These are phyloP conservation scores for Rhodosporidiobolus odoratus DNA, from an alignment of 768 basidiomycete genomes.

Conservation along the genomic window DNA sequence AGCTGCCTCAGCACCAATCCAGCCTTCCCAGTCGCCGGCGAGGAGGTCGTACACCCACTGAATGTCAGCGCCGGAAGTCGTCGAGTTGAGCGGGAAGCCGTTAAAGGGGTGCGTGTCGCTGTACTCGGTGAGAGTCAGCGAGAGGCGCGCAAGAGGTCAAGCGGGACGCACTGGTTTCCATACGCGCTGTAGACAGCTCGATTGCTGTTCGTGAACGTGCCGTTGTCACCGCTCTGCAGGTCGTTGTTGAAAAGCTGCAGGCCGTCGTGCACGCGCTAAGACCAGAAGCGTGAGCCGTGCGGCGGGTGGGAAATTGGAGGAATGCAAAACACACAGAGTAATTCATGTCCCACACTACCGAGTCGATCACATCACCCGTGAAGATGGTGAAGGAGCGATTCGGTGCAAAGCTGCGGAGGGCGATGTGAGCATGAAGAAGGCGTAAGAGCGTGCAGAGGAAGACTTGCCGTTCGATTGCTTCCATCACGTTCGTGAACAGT, in stretches of 20 bases:
- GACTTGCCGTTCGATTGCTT: constrained; percentile 48
- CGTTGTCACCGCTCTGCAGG: no score
- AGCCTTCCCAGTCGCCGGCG: constrained; percentile 47
- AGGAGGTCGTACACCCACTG: constrained; percentile 56
- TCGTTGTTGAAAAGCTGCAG: no score
- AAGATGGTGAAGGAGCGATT: constrained; percentile 54
- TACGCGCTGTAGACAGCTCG: no score
- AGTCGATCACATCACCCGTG: constrained; percentile 61
- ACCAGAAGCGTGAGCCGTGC: no score
- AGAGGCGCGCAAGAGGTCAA: no score
- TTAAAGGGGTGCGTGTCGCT: constrained; percentile 62
- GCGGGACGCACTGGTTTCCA: no score
- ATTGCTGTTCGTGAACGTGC: no score
- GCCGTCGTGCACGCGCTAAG: no score
- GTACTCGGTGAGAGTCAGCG: neutral
- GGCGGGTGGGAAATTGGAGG: no score
- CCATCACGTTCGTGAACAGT: constrained; percentile 55
- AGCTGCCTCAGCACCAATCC: constrained; percentile 52
- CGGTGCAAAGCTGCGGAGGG: constrained; percentile 16
- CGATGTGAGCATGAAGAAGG: neutral
- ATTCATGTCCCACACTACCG: constrained; percentile 25
- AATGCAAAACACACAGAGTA: constrained; percentile 10
- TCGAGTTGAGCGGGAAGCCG: constrained; percentile 55
- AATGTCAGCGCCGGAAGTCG: constrained; percentile 44
- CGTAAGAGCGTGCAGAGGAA: neutral